A percentile compares a stretch with the other conserved stretches of the same genome.
Evolutionary conservation across 2,329 filamentous ascomycete species (phyloP).

Genomic region (Colletotrichum incanum): DNA sequence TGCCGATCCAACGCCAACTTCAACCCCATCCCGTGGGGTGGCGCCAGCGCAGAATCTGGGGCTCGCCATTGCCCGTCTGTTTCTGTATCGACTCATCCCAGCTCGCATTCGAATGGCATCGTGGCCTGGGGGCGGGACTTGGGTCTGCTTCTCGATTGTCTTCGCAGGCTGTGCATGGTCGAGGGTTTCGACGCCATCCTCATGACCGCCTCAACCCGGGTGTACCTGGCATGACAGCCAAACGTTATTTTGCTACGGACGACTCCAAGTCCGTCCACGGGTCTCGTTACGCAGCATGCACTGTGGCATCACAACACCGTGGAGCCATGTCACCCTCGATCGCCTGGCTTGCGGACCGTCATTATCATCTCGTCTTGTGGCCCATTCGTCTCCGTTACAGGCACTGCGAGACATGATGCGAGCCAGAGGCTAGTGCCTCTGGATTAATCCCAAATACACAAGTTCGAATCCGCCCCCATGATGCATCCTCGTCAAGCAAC

Average conservation of each 20-base stretch:
- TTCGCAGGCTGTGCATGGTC: slow-evolving; percentile 21
- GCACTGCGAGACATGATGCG: slow-evolving; percentile 18
- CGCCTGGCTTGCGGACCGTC: slow-evolving; percentile 14
- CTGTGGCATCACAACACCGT: slow-evolving; percentile 15
- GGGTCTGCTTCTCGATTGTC: neutral
- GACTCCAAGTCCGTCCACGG: slow-evolving; percentile 26
- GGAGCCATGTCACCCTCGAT: slow-evolving; percentile 28
- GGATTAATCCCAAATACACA: slow-evolving; percentile 9
- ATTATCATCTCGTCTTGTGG: slow-evolving; percentile 24
- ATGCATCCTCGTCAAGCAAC: slow-evolving; percentile 17
- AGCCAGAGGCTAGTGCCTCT: neutral
- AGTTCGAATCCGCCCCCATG: slow-evolving; percentile 14
- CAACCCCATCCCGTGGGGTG: slow-evolving; percentile 33
- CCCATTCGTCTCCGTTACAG: slow-evolving; percentile 20
- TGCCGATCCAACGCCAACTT: slow-evolving; percentile 24
- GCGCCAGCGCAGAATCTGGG: slow-evolving; percentile 36
- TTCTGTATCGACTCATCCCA: slow-evolving; percentile 16
- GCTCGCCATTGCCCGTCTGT: slow-evolving; percentile 14
- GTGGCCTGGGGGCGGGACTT: neutral
- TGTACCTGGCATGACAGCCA: slow-evolving; percentile 34
- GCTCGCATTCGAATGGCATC: slow-evolving; percentile 11
- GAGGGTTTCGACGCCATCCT: slow-evolving; percentile 35
- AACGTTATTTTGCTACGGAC: slow-evolving; percentile 35
- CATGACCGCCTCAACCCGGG: slow-evolving; percentile 34
- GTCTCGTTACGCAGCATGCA: neutral